Evolutionary conservation across 805 yeast genomes (phyloP), one percentile per base, ranked within the genome.

Genomic region (Wickerhamiella cacticola): DNA sequence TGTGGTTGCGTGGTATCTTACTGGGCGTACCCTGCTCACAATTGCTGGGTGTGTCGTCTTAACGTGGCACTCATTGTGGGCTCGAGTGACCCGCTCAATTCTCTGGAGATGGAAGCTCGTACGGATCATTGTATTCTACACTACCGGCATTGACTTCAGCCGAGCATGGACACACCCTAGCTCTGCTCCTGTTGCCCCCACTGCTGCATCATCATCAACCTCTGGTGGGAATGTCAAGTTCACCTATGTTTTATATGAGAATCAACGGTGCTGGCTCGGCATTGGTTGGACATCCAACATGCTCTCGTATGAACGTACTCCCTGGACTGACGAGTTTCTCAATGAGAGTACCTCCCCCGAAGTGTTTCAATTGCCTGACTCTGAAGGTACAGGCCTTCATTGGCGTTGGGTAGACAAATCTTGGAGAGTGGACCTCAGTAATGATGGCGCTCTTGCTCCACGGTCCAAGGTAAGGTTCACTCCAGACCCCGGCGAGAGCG

Each of bases 351-450:
- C 82, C 5, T 70, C 87, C 7, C 80, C 88, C 16, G 92, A 82
- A 5, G 66, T 72, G 16, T 89, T 89, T 64, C 77, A 79, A 61
- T 68, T 89, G 49, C 97, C 98, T 3, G 85, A 73, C 50, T 76
- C 81, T 36, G 74, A 69, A 16, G 73, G 73, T 15, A 71, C 79
- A 4, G 85, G 83, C 6, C 78, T 88, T 71, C 70, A 72, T 18
- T 92, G 97, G 97, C 74, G 82, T 61, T 92, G 97, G 97, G 85
- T 88, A 16, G 97, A 92, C 63, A 77, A 77, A 60, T 74, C 87
- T 1, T 89, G 98, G 98, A 70, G 88, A 56, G 70, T 88, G 50
- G 98, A 89, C 65, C 68, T 84, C 55, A 80, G 94, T 12, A 86
- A 84, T 56, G 94, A 85, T 61, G 94, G 94, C 2, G 79, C 94